Evolutionary conservation across 2,329 filamentous ascomycete species (phyloP).

Genomic region (Ploettnerulaceae sp.): DNA sequence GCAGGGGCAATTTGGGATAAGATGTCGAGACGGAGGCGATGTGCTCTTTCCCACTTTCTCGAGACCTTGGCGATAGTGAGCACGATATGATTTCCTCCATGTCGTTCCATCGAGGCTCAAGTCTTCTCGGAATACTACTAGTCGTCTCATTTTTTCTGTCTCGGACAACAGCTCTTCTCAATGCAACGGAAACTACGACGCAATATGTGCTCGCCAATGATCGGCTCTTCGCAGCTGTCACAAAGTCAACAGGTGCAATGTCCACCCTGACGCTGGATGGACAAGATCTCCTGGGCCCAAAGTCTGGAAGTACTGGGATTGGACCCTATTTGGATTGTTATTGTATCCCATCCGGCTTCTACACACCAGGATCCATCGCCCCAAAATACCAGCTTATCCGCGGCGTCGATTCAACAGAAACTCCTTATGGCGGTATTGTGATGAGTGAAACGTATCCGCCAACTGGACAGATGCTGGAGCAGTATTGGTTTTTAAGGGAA

Average conservation of each 20-base stretch:
- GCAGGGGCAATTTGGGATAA: too few species aligned
- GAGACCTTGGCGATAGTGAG: neutral
- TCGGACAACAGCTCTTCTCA: neutral
- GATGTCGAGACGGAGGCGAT: too few species aligned
- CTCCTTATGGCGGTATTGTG: conserved; percentile 51
- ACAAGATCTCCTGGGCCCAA: conserved; percentile 48
- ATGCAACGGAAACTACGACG: conserved; percentile 30
- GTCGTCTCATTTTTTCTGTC: neutral
- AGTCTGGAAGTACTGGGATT: conserved; percentile 42
- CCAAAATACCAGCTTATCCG: conserved; percentile 47
- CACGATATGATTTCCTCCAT: neutral
- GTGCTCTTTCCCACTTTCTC: neutral
- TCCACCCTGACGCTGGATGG: conserved; percentile 41
- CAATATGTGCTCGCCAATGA: conserved; percentile 41
- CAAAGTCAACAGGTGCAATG: conserved; percentile 40
- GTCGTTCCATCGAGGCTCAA: neutral
- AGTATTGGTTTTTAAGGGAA: conserved; percentile 61
- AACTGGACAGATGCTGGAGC: conserved; percentile 55
- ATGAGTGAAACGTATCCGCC: conserved; percentile 54
- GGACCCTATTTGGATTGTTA: conserved; percentile 61
- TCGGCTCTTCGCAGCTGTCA: conserved; percentile 40
- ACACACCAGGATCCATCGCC: conserved; percentile 49
- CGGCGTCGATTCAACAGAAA: conserved; percentile 46
- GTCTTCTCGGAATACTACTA: neutral
- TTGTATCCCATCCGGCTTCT: conserved; percentile 54